Percentiles rank a stretch among this genome's conserved stretches.
Evolutionary conservation across 2,329 filamentous ascomycete species (phyloP).

Genomic region (Fusarium staphyleae): DNA sequence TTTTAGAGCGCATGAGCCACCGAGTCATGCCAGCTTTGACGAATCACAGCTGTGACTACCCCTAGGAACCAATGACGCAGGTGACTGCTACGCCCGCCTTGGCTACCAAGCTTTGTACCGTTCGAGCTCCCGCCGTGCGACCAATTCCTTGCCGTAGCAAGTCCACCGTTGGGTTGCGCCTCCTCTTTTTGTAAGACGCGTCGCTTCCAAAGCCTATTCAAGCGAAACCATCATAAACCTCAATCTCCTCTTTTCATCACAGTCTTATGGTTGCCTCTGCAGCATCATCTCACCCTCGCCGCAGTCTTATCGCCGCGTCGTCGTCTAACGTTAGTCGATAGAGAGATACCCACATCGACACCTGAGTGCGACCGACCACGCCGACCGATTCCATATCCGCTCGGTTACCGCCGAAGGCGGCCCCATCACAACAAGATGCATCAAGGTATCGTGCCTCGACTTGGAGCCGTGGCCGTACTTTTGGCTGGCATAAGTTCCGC

Average conservation of each 20-base stretch:
- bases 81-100: slow-evolving; percentile 30
- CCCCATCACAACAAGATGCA: slow-evolving; percentile 42
- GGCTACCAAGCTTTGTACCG: slow-evolving; percentile 21
- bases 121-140: slow-evolving; percentile 32
- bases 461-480: slow-evolving; percentile 45
- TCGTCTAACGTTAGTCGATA: slow-evolving; percentile 12
- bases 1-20: slow-evolving; percentile 14
- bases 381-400: slow-evolving; percentile 26
- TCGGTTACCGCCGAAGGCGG: slow-evolving; percentile 28
- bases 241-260: background rate
- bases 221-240: background rate
- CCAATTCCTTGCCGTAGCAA: slow-evolving; percentile 8
- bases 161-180: slow-evolving; percentile 18
- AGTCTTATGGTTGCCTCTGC: slow-evolving; percentile 25
- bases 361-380: slow-evolving; percentile 17
- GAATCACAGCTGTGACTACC: slow-evolving; percentile 19
- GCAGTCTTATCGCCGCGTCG: slow-evolving; percentile 22
- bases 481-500: slow-evolving; percentile 39
- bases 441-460: slow-evolving; percentile 42
- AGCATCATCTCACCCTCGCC: slow-evolving; percentile 13
- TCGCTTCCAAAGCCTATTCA: slow-evolving; percentile 19
- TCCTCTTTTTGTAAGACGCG: slow-evolving; percentile 16
- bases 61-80: slow-evolving; percentile 36
- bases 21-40: slow-evolving; percentile 7
- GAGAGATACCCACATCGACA: slow-evolving; percentile 16